Percentiles rank a stretch among this genome's conserved stretches.
phyloP scores from a whole-genome alignment of 2,329 filamentous ascomycete genomes.

The Trichoderma sp. region DNA sequence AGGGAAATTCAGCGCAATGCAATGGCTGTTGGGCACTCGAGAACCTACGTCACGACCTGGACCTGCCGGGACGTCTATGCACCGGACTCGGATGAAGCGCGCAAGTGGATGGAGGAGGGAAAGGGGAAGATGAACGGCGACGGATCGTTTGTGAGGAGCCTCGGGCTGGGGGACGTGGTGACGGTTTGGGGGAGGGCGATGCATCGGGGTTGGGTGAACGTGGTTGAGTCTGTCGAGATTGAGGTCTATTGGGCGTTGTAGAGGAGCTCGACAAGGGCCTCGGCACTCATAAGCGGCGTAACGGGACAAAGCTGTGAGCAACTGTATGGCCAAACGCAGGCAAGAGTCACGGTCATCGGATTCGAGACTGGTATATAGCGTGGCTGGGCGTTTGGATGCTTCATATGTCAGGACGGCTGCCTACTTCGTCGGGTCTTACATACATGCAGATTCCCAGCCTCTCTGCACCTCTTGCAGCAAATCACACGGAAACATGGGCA shows the following conservation, averaged over 20 bases:
- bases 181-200: slow-evolving; percentile 63
- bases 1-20: slow-evolving; percentile 54
- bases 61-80: slow-evolving; percentile 51
- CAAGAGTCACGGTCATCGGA: background rate
- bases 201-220: slow-evolving; percentile 58
- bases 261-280: background rate
- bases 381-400: background rate
- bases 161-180: slow-evolving; percentile 61
- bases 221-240: slow-evolving; percentile 52
- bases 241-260: slow-evolving; percentile 62
- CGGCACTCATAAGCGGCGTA: background rate
- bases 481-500: background rate
- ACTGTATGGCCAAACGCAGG: background rate
- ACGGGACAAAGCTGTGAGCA: background rate
- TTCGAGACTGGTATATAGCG: background rate
- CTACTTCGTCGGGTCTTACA: slow-evolving; percentile 1
- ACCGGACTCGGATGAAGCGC: slow-evolving; percentile 46
- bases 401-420: background rate
- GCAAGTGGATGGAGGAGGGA: slow-evolving; percentile 46
- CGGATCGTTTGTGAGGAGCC: slow-evolving; percentile 57
- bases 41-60: slow-evolving; percentile 57
- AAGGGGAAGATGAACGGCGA: slow-evolving; percentile 54
- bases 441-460: background rate
- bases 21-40: slow-evolving; percentile 39
- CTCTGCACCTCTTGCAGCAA: no score